Evolutionary conservation across 352 stramenopile species (phyloP), one percentile per base, ranked within the genome.

Genomic region (Globisporangium splendens): DNA sequence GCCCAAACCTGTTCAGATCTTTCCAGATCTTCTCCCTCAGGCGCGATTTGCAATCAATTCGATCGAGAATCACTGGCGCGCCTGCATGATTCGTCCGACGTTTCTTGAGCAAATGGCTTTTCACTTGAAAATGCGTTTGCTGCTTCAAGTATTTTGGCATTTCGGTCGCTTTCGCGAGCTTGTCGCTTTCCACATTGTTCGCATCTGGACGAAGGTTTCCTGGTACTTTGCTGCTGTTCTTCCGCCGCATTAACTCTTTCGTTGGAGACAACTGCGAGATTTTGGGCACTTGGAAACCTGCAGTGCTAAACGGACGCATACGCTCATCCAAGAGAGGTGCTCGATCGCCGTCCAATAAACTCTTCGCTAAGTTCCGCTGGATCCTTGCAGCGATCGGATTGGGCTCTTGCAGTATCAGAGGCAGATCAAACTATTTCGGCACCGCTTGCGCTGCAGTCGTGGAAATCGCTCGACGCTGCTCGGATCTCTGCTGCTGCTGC

Each of bases 401-500:
- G 1, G 60, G 46, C 54, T 84, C 74, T 0, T 79, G 73, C 22
- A 88, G 52, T 35, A 88, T 52, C 59, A 91, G 56, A 2, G 81
- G 77, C 28, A 91, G 66, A 42, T 91, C 78, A 63, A 87, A 88
- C 78, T 77, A 89, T 43, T 63, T 75, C 14, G 81, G 79, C 22
- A 71, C 62, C 5, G 18, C 20, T 39, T 18, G 18, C 12, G 51
- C 15, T n/a, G 51, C 35, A 6, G 44, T 18, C 12, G 44, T 35
- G 12, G 44, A 53, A 20, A 58, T 8, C 11, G 24, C 22, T 50
- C 22, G 20, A 22, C 48, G 56, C 18, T 38, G 56, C 24, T 56
- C 18, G 21, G 1, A 21, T 51, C 48, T 35, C 17, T 55, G 56
- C 18, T 58, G 41, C 24, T 51, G 52, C 10, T 51, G 41, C 7